Evolutionary conservation across 2,329 filamentous ascomycete species (phyloP), one percentile per base, ranked within the genome.

Genomic region (Penicillium verrucosum): DNA sequence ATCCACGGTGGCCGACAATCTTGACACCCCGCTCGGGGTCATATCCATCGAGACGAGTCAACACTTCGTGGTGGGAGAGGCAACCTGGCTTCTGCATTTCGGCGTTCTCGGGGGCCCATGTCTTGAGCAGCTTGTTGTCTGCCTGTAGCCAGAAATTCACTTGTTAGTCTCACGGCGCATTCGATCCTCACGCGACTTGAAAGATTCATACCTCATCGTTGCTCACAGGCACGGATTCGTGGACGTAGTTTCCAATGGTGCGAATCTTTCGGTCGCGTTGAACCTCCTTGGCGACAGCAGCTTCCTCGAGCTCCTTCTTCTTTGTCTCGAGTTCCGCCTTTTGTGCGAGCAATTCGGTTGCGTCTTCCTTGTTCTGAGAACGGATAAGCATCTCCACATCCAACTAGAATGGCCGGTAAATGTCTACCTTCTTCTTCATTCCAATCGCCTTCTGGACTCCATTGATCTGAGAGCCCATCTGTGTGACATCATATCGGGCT

Each of bases 51-150:
- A 97, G 79, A 66, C 91, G 85, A 57, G 88, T 86, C 58, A 97
- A 85, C 53, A 99, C 92, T 73, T 97, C 93, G 75, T 99, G 94
- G 75, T 99, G 94, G 50, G 92, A 96, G 60, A 97, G 87, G 60
- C 81, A 83, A 56, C 89, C 82, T 67, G 85, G 85, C 81, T 92
- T 92, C 76, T 92, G 85, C 47, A 89, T 85, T 23, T 78, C 82
- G 57, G 87, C 82, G 51, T 87, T 87, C 64, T 91, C 86, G 0
- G 93, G 93, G 5, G 85, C 84, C 92, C 92, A 99, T 30, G 83
- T 88, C 68, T 86, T 85, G 66, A 90, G 80, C 32, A 92, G 75
- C 41, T 79, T 81, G 75, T 99, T 97, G 80, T 96, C 84, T 73
- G 94, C 92, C 83, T 83, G 30, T 46, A 30, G 37, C 47, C 32